Base-by-base conservation (phyloP, 73 alveolate species). In the Uronychia binucleata region DNA sequence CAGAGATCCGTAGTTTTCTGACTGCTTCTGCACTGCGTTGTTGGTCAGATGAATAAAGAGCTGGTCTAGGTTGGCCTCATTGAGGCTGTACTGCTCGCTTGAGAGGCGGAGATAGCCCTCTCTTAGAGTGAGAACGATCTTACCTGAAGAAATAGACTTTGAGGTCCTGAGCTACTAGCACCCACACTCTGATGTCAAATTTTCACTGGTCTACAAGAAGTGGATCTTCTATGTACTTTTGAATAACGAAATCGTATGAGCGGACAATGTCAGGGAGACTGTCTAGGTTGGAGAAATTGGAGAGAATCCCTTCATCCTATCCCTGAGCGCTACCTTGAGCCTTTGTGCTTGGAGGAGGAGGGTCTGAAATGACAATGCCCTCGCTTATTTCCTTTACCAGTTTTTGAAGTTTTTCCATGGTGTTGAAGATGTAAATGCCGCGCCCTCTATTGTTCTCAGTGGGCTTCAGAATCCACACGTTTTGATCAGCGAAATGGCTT, bases 71-170 rank as follows among this genome's bases (percentile, higher is more conserved):
- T n/a, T n/a, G n/a, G n/a, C n/a, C n/a, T n/a, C n/a, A n/a, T 86
- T 59, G 27, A 91, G 75, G 25, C 77, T 84, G 83, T 88, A 94
- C 31, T 84, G 85, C 32, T 84, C 92, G 30, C 97, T 87, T 27
- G 98, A 97, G 0, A 99, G 95, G 80, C 98, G 90, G 59, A 97
- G 92, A 76, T 95, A 96, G 25, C 99, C 98, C 90, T 97, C 99
- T 85, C n/a, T n/a, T n/a, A n/a, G n/a, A n/a, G n/a, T n/a, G n/a
- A n/a, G n/a, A n/a, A n/a, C n/a, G n/a, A n/a, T n/a, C n/a, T n/a
- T n/a, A n/a, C n/a, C 86, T 89, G 86, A 95, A 97, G 33, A 95
- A 85, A 88, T 90, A 97, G 32, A 93, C 96, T 81, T 93, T 92
- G 85, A 80, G 77, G 28, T 91, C 95, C 57, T 94, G 95, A 28